Percentiles rank a stretch among this genome's conserved stretches.
Conservation (phyloP, 768 basidiomycete species). For the Boletus fagicola region DNA sequence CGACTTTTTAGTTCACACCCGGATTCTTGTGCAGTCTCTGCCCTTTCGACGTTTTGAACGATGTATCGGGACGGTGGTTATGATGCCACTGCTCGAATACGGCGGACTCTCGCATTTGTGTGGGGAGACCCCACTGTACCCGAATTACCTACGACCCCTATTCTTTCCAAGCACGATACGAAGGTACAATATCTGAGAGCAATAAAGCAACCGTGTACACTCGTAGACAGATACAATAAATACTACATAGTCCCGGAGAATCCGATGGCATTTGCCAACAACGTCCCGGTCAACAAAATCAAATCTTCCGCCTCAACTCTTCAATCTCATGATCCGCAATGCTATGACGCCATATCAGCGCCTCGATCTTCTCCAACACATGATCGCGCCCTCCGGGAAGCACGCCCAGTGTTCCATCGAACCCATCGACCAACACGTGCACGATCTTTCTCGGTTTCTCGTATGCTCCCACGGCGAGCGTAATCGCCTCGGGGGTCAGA, state of each 20-base stretch:
- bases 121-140: background rate
- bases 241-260: background rate
- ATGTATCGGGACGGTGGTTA: background rate
- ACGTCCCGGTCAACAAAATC: background rate
- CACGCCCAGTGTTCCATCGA: slow-evolving; percentile 2
- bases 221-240: background rate
- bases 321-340: slow-evolving; percentile 6
- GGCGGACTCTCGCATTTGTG: background rate
- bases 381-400: slow-evolving; percentile 6
- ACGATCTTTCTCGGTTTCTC: slow-evolving; percentile 1
- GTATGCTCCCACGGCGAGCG: background rate
- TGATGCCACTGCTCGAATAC: background rate
- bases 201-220: too few species aligned
- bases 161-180: background rate
- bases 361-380: slow-evolving; percentile 15
- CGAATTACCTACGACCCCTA: background rate
- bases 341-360: slow-evolving; percentile 13
- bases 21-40: background rate
- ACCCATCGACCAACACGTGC: background rate
- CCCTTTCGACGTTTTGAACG: background rate
- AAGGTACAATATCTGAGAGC: background rate
- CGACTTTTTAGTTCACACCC: background rate
- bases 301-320: background rate
- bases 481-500: background rate
- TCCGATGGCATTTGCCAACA: background rate